Conservation (phyloP, 768 basidiomycete genomes). For the Pulveroboletus sp. region DNA sequence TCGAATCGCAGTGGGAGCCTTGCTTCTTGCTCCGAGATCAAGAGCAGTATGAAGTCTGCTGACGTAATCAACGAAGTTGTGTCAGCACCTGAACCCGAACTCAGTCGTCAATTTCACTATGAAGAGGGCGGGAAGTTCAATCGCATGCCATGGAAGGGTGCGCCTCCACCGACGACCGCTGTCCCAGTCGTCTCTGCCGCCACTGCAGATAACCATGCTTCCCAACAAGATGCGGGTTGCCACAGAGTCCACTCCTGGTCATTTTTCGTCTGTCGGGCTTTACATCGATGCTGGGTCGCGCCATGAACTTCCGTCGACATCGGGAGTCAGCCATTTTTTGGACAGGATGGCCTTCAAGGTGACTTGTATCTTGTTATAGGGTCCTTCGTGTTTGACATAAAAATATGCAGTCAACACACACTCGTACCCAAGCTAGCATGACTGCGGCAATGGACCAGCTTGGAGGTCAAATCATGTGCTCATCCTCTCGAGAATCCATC, state of each 20-base stretch:
- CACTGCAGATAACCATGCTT: conserved; percentile 72
- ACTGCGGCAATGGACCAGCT: conserved; percentile 72
- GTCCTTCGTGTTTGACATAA: conserved; percentile 2
- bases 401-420: conserved; percentile 59
- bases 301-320: conserved; percentile 69
- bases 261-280: conserved; percentile 91
- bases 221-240: conserved; percentile 91
- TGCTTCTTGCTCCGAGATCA: no score
- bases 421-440: conserved; percentile 75
- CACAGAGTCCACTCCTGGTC: conserved; percentile 85
- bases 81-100: not conserved
- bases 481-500: conserved; percentile 88
- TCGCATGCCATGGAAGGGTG: conserved; percentile 36
- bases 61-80: conserved; percentile 14
- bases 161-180: conserved; percentile 23
- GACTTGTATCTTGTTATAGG: conserved; percentile 4
- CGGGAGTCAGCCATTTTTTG: conserved; percentile 87
- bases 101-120: conserved; percentile 24
- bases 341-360: conserved; percentile 98
- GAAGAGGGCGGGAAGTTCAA: conserved; percentile 38
- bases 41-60: not conserved
- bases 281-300: conserved; percentile 93
- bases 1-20: no score
- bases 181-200: conserved; percentile 30
- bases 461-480: conserved; percentile 89